A percentile compares a stretch with the other conserved stretches of the same genome.
phyloP scores from a whole-genome alignment of 495 filamentous ascomycete species.

The Aspergillus indologenus region DNA sequence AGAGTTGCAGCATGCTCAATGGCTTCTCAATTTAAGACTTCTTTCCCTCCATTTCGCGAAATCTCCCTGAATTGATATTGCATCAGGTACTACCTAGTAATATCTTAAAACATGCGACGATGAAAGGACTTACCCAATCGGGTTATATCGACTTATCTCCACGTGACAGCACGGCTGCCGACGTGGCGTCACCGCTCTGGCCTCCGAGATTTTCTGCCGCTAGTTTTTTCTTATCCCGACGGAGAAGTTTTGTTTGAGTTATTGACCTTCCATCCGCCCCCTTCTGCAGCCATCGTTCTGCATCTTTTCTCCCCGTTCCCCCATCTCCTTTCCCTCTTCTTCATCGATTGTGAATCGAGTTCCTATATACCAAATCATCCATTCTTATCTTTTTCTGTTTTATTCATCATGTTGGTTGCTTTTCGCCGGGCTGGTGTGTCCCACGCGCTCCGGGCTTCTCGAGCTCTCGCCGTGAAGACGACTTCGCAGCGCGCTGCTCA shows the following conservation, averaged over 20 bases:
- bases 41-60: no score
- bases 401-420: constrained; percentile 38
- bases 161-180: neutral
- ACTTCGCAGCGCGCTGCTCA: constrained; percentile 29
- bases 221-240: constrained; percentile 1
- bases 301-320: constrained; percentile 8
- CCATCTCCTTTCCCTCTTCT: constrained; percentile 4
- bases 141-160: neutral
- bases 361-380: neutral
- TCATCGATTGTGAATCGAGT: neutral
- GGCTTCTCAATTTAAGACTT: no score
- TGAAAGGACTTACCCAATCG: neutral
- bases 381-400: neutral
- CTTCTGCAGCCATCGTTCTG: constrained; percentile 2
- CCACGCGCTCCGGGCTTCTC: constrained; percentile 38
- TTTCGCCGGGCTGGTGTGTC: constrained; percentile 40
- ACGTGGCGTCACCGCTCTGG: constrained; percentile 2
- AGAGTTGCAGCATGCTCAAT: no score
- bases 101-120: no score
- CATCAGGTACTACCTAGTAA: no score
- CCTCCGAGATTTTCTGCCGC: constrained; percentile 4
- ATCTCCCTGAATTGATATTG: no score
- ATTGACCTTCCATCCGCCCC: neutral
- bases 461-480: constrained; percentile 26
- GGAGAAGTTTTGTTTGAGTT: neutral